phyloP scores from a whole-genome alignment of 2,329 filamentous ascomycete genomes.

The Aureobasidium subglaciale region DNA sequence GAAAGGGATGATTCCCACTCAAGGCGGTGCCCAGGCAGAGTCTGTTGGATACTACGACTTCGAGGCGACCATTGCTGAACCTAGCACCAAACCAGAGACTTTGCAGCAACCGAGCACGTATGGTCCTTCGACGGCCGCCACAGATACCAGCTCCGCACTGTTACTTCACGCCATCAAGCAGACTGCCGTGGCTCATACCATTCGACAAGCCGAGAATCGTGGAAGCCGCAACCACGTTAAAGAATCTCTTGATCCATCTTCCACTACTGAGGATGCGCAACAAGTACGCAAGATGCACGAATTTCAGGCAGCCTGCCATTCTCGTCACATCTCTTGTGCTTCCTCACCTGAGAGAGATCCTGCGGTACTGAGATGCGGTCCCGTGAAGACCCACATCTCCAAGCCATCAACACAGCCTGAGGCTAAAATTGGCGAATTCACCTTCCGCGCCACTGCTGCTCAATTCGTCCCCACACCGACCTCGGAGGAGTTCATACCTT shows the following conservation, averaged over 20 bases:
- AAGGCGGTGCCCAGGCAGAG: neutral
- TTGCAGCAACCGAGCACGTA: neutral
- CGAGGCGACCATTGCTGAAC: neutral
- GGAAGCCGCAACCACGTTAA: neutral
- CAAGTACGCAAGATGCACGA: neutral
- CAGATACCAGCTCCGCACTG: neutral
- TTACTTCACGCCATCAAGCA: slow-evolving; percentile 11
- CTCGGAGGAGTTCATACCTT: neutral
- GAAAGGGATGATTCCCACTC: neutral
- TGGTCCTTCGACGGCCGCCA: neutral
- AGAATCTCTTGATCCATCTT: neutral
- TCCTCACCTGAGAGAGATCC: neutral
- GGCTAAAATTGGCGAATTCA: neutral
- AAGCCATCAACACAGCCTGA: neutral
- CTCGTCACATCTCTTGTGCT: neutral
- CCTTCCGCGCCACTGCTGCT: slow-evolving; percentile 17
- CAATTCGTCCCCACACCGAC: slow-evolving; percentile 11
- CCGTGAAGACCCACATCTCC: neutral
- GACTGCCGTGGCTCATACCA: neutral
- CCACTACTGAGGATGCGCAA: neutral
- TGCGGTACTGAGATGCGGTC: neutral
- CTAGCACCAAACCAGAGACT: neutral
- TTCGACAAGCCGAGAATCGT: too few relatives aligned
- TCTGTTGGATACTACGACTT: neutral
- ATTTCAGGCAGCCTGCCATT: neutral